phyloP scores from a whole-genome alignment of 2,329 filamentous ascomycete species.

The Scolecobasidium constrictum region DNA sequence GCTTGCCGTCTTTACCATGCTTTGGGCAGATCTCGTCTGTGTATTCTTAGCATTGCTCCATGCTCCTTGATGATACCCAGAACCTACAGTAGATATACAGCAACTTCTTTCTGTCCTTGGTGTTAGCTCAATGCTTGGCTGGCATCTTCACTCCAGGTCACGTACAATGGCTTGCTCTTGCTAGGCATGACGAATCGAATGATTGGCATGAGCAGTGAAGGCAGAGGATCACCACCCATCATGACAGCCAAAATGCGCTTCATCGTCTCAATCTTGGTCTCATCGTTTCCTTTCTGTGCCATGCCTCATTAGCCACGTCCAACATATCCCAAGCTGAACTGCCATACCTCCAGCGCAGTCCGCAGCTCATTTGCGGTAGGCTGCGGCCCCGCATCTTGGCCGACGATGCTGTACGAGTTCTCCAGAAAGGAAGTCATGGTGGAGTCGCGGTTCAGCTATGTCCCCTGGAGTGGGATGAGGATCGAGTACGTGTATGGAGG shows the following conservation, averaged over 20 bases:
- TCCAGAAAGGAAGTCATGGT: constrained; percentile 90
- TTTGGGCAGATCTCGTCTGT: constrained; percentile 99
- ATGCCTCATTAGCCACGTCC: no score
- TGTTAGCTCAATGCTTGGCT: no score
- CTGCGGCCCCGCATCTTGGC: constrained; percentile 91
- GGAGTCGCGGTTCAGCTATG: no score
- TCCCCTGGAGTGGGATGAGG: no score
- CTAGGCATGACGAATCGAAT: constrained; percentile 99
- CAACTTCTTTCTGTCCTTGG: constrained; percentile 95
- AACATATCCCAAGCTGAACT: no score
- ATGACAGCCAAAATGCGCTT: constrained; percentile 93
- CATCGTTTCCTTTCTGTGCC: constrained; percentile 75
- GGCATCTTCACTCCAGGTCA: no score
- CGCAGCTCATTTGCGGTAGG: constrained; percentile 85
- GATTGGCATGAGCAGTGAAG: constrained; percentile 95
- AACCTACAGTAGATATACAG: constrained; percentile 99
- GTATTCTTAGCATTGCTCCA: no score
- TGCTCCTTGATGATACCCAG: no score
- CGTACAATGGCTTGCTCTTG: no score
- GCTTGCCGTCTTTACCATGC: constrained; percentile 73
- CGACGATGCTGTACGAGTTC: constrained; percentile 90
- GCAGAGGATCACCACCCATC: constrained; percentile 96
- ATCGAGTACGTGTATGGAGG: no score
- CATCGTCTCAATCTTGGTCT: constrained; percentile 77
- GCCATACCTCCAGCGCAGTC: constrained; percentile 65